Evolutionary conservation across 768 basidiomycete genomes (phyloP), one percentile per base, ranked within the genome.

Genomic region (Cyclocybe cylindracea): DNA sequence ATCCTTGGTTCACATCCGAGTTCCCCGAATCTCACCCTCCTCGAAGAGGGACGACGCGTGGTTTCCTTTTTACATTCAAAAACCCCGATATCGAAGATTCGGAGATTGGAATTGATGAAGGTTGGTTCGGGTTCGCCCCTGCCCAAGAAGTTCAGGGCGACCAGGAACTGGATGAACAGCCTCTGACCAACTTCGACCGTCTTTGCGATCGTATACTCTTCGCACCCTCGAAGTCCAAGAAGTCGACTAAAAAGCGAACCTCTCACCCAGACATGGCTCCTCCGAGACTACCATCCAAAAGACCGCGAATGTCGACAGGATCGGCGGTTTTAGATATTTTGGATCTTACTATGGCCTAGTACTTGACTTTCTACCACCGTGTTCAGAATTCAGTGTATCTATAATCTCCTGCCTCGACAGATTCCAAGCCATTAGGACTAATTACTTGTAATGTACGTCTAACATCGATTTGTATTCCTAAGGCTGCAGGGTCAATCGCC

Each of bases 1-100:
- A 54, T 13, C 35, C 53, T 8, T 54, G 53, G 53, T 54, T 54
- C 46, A 37, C 37, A n/a, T 37, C 53, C 11, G 14, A 39, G 11
- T 2, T 32, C 24, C 29, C 9, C 11, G 16, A 40, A 39, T 32
- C 13, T 10, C 19, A 10, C 16, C 10, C 18, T 16, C 9, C 37
- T 39, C 14, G 8, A 39, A 13, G 29, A 34, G 42, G 44, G 38
- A 39, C 18, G 16, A n/a, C 33, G 32, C 32, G 11, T 18, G 50
- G 57, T 13, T 66, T 66, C 38, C 45, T 58, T 33, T 62, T 63
- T 40, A 55, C 61, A 3, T 58, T 58, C 36, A 54, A 19, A 9
- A 52, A 66, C 49, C 63, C 61, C n/a, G 54, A 50, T 37, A 47
- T 45, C 3, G 43, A 55, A 13, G 46, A 44, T 29, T 5, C 47